Evolutionary conservation across 1,139 yeast genomes (phyloP).

Genomic region (Petasospora fabianii): DNA sequence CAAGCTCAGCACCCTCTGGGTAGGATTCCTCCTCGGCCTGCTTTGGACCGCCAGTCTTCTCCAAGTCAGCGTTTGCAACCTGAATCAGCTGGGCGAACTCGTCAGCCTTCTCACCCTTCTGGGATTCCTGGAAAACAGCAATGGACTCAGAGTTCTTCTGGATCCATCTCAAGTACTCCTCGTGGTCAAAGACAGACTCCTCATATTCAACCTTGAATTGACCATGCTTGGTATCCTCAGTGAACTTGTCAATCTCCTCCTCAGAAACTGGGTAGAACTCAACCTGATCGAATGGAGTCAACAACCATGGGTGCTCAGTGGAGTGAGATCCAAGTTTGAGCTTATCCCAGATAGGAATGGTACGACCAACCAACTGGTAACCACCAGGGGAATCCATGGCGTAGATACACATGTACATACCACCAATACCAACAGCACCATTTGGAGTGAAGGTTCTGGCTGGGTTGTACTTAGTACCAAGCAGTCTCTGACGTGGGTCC

Average conservation of each 20-base stretch:
- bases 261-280: constrained; percentile 91
- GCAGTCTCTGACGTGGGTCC: constrained; percentile 90
- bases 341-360: constrained; percentile 97
- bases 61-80: constrained; percentile 75
- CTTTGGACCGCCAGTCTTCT: constrained; percentile 40
- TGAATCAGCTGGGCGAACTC: constrained; percentile 83
- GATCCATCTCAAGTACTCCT: constrained; percentile 74
- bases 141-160: constrained; percentile 70
- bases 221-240: constrained; percentile 80
- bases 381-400: constrained; percentile 99
- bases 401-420: constrained; percentile 97
- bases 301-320: constrained; percentile 76
- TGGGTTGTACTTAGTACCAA: constrained; percentile 94
- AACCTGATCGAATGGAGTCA: constrained; percentile 88
- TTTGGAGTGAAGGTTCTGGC: constrained; percentile 94
- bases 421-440: constrained; percentile 97
- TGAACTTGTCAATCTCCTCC: constrained; percentile 66
- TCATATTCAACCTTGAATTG: constrained; percentile 69
- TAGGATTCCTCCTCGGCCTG: constrained; percentile 47
- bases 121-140: constrained; percentile 60
- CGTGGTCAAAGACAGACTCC: constrained; percentile 80
- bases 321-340: constrained; percentile 70
- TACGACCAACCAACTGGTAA: constrained; percentile 92
- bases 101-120: constrained; percentile 76
- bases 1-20: constrained; percentile 74